Base-by-base conservation (phyloP, 768 basidiomycete genomes). In the Lentinula sp. region DNA sequence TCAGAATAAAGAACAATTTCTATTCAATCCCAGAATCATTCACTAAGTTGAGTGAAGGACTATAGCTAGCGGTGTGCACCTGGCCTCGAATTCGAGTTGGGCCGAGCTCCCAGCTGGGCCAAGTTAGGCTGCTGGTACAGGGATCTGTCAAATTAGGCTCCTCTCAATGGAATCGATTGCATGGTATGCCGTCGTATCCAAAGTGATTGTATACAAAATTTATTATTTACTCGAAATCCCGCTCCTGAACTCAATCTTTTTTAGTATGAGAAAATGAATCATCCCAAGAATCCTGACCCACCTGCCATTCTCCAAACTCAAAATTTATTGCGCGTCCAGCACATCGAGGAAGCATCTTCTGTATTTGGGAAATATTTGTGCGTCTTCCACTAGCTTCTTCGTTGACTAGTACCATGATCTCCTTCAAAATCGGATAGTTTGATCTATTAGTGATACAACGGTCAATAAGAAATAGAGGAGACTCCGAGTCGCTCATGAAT, bases 361-460 rank as follows among this genome's bases (percentile, higher is more conserved):
- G 39, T n/a, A 56, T 43, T 33, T 13, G 18, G 20, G 55, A 13
- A 23, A 43, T 20, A 15, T 45, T 23, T 42, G 55, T 8, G 6
- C n/a, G 39, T 43, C 41, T 41, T 33, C 28, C 55, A 13, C 20
- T 20, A 13, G 55, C 23, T 6, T 56, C 35, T n/a, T 23, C 16
- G 55, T 10, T 56, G 41, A 43, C 41, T 2, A 56, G 20, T 28
- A 56, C 55, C 20, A 23, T 13, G 1, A 55, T 41, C 23, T 56
- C 55, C 39, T 43, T 56, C 23, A 56, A 33, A 4, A 15, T 23
- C 23, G 55, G 55, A 15, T 56, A 56, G 10, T 41, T 56, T 3
- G 55, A 56, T 33, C 55, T 56, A n/a, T 56, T 56, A 41, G 55
- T 56, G 37, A 56, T 56, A 45, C 41, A 56, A 9, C 55, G 39